Evolutionary conservation across 1,139 yeast genomes (phyloP).

Genomic region (Petasospora rhodanensis): DNA sequence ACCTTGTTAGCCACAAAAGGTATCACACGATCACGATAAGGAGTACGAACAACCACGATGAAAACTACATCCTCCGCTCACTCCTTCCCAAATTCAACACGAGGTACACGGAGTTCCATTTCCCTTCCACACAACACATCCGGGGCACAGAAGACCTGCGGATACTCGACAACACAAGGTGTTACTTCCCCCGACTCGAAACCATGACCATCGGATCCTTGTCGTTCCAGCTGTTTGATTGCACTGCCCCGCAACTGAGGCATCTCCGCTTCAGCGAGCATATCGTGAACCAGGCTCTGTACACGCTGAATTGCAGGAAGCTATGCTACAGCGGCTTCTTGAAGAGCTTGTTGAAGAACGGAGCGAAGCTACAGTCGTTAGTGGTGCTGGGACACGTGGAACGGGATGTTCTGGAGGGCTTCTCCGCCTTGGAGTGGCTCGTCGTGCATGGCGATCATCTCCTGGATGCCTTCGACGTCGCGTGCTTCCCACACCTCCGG

Average conservation of each 20-base stretch:
- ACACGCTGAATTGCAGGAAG: no score
- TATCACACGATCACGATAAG: slow-evolving; percentile 14
- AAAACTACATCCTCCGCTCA: slow-evolving; percentile 10
- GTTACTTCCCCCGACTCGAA: slow-evolving; percentile 15
- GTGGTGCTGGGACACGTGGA: no score
- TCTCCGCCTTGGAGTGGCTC: no score
- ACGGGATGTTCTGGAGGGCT: no score
- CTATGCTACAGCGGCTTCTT: no score
- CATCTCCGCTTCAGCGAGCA: no score
- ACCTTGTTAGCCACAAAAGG: slow-evolving; percentile 8
- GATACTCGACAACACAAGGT: slow-evolving; percentile 18
- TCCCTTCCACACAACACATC: slow-evolving; percentile 12
- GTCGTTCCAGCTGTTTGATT: slow-evolving; percentile 19
- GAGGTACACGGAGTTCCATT: slow-evolving; percentile 14
- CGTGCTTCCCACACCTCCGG: no score
- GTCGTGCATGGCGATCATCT: no score
- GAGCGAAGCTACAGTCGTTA: no score
- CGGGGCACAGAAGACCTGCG: slow-evolving; percentile 20
- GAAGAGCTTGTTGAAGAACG: no score
- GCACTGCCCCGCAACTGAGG: slow-evolving; percentile 18
- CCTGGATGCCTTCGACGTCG: no score
- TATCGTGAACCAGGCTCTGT: no score
- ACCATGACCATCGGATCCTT: slow-evolving; percentile 18
- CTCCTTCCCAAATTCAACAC: slow-evolving; percentile 19
- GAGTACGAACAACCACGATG: slow-evolving; percentile 5